Evolutionary conservation across 148 eudicot genomes (phyloP), one percentile per base, ranked within the genome.

Genomic region (Hydrangea macrophylla): DNA sequence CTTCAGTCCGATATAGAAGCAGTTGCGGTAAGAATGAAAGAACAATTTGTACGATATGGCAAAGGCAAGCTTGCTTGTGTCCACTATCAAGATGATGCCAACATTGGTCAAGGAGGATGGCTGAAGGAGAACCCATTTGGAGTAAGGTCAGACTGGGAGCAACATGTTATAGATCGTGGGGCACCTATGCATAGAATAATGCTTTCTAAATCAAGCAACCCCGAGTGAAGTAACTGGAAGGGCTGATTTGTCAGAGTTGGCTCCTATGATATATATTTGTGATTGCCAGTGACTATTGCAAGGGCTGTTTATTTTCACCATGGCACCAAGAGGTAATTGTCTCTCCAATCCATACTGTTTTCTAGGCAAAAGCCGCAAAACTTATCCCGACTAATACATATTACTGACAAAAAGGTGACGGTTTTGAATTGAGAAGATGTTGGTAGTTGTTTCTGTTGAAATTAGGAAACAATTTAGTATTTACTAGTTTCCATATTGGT

Each of bases 1-100:
- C 90, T 92, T 32, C 96, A 92, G 76, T 92, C 97, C 27, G 96
- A 92, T 65, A 59, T 92, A 56, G 84, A 92, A 82, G 86, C 79
- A 40, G 97, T 89, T 24, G 89, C 89, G 42, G 18, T 80, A 74
- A 82, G 96, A 74, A 87, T 92, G 97, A 81, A 80, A 76, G 77
- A 84, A 31, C 90, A 92, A 68, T 83, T 92, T 77, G n/a, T 84
- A 30, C 69, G 58, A 33, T 75, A 82, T 54, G 81, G 97, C 31
- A 87, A 85, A 53, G 87, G 88, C 37, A 89, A 84, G 79, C 85
- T 89, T 13, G 50, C 27, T 58, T 22, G 83, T 68, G 44, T 74
- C 68, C 54, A 74, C 2, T 75, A 78, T 7, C 68, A 68, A 6
- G 59, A 64, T 7, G 54, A 67, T 59, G 20, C 17, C 7, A 9